A percentile compares a stretch with the other conserved stretches of the same genome.
Conservation (phyloP, 352 stramenopile genomes). For the Phytophthora citrophthora region DNA sequence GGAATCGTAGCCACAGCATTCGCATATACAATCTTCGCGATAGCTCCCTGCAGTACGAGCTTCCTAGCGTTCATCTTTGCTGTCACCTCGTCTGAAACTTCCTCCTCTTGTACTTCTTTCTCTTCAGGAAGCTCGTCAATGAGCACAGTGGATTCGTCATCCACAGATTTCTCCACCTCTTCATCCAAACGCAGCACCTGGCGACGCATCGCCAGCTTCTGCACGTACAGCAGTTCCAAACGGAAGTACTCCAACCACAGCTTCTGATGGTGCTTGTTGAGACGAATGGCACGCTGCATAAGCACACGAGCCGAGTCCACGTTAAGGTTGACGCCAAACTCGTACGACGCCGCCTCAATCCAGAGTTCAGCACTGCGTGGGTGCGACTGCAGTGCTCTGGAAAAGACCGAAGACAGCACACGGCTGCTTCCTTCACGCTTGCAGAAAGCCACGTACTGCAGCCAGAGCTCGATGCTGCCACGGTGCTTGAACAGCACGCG, state of each 20-base stretch:
- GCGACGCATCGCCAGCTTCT: conserved; percentile 86
- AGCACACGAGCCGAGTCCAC: conserved; percentile 89
- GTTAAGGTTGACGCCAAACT: conserved; percentile 88
- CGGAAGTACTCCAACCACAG: conserved; percentile 93
- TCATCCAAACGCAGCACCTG: conserved; percentile 81
- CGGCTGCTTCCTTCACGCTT: conserved; percentile 74
- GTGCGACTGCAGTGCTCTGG: conserved; percentile 86
- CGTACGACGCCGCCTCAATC: conserved; percentile 92
- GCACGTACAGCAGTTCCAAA: conserved; percentile 90
- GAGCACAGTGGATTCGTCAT: conserved; percentile 48
- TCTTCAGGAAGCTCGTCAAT: conserved; percentile 71
- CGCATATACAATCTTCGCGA: conserved; percentile 83
- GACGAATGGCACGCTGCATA: conserved; percentile 93
- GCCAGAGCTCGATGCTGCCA: conserved; percentile 89
- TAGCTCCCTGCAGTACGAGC: conserved; percentile 80
- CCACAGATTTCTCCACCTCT: conserved; percentile 15
- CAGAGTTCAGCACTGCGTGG: conserved; percentile 87
- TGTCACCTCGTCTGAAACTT: conserved; percentile 39
- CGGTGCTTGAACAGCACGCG: conserved; percentile 88
- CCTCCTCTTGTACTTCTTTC: conserved; percentile 38
- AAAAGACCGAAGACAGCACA: conserved; percentile 83
- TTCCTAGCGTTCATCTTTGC: conserved; percentile 70
- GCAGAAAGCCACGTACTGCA: conserved; percentile 92
- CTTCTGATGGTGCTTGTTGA: conserved; percentile 82
- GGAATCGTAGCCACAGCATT: conserved; percentile 73